Evolutionary conservation across 1,284 basidiomycete species (phyloP).

Genomic region (Hemileia vastatrix): DNA sequence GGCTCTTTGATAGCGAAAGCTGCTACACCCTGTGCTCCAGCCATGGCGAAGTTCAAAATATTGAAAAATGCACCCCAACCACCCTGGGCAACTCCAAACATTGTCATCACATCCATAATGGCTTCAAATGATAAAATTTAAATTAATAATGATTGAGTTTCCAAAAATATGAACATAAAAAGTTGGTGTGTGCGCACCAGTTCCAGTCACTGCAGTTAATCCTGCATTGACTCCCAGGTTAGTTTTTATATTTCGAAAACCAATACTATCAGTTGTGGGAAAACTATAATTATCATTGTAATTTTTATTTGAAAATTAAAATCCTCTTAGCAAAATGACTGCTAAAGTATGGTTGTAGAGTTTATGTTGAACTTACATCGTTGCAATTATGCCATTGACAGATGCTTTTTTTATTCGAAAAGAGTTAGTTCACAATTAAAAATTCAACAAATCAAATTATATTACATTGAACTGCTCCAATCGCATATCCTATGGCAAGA

Average conservation of each 20-base stretch:
- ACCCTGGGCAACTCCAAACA: slow-evolving; percentile 9
- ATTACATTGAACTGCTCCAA: slow-evolving; percentile 16
- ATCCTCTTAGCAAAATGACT: neutral
- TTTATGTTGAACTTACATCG: slow-evolving; percentile 10
- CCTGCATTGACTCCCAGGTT: slow-evolving; percentile 13
- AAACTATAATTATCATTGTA: too few relatives aligned
- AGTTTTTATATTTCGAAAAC: slow-evolving; percentile 4
- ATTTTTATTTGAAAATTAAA: neutral
- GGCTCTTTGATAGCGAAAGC: slow-evolving; percentile 9
- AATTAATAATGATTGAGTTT: too few relatives aligned
- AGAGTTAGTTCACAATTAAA: neutral
- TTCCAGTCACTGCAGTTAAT: slow-evolving; percentile 12
- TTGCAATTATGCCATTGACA: slow-evolving; percentile 9
- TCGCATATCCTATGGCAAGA: slow-evolving; percentile 13
- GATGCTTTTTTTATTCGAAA: neutral
- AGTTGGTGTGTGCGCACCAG: slow-evolving; percentile 1
- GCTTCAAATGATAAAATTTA: neutral
- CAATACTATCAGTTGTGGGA: slow-evolving; percentile 4
- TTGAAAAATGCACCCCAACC: neutral
- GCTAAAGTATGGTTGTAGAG: neutral
- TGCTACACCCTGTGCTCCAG: slow-evolving; percentile 2
- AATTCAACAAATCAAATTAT: neutral
- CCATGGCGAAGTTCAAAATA: slow-evolving; percentile 1
- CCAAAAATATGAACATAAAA: neutral
- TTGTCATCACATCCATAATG: slow-evolving; percentile 12